Conservation (phyloP, 371 early-diverging fungal genomes). For the Mortierella sp. region DNA sequence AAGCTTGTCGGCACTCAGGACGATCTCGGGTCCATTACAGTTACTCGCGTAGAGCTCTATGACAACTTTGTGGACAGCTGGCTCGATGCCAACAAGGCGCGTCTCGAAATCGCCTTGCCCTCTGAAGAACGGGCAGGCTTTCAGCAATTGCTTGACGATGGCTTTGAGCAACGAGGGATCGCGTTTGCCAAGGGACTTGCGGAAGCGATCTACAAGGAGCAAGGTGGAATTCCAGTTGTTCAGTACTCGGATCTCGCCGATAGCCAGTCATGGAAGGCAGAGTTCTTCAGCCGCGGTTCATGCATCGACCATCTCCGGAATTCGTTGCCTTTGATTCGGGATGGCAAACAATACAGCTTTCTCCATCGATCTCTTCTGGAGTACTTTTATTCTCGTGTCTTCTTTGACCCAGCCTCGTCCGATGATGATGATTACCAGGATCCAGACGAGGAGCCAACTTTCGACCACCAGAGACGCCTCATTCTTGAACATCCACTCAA, state of each 20-base stretch:
- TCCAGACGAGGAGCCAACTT: background rate
- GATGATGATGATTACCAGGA: background rate
- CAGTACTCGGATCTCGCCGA: background rate
- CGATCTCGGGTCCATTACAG: background rate
- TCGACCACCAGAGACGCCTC: background rate
- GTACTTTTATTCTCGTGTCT: background rate
- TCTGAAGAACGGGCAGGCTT: background rate
- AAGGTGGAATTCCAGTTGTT: background rate
- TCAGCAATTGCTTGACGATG: background rate
- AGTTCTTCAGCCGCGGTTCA: background rate
- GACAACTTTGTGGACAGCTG: constrained; percentile 13
- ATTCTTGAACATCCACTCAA: background rate
- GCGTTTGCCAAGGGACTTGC: constrained; percentile 1
- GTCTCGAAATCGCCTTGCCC: background rate
- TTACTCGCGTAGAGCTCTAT: constrained; percentile 14
- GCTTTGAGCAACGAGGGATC: background rate
- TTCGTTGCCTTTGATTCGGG: background rate
- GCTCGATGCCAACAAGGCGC: background rate
- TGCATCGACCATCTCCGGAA: background rate
- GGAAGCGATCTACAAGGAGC: background rate
- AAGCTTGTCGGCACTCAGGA: background rate
- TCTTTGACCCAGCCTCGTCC: background rate
- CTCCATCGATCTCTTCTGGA: constrained; percentile 9
- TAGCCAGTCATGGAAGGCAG: background rate
- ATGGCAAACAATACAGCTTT: constrained; percentile 5